A percentile compares a stretch with the other conserved stretches of the same genome.
Evolutionary conservation across 2,329 filamentous ascomycete genomes (phyloP).

Genomic region (Fusarium sp.): DNA sequence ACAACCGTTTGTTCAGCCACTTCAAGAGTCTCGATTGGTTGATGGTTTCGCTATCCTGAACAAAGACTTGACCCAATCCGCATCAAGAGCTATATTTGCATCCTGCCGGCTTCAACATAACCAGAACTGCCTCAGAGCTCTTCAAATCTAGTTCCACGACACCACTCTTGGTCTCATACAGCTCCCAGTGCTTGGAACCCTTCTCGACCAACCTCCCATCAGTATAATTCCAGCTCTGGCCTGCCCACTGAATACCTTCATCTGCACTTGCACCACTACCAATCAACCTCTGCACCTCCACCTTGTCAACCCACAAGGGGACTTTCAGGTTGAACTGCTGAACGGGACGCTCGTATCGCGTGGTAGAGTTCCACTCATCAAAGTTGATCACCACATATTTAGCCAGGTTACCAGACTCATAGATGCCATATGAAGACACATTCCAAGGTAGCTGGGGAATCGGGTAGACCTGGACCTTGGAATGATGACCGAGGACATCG

Average conservation of each 20-base stretch:
- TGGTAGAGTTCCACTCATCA: slow-evolving; percentile 1
- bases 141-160: neutral
- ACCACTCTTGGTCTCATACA: neutral
- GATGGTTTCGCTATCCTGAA: neutral
- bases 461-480: neutral
- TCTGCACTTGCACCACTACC: neutral
- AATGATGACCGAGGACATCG: neutral
- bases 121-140: neutral
- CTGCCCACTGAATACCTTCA: neutral
- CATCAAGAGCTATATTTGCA: neutral
- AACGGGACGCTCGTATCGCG: neutral
- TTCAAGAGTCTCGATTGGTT: neutral
- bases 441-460: neutral
- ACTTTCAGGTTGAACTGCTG: neutral
- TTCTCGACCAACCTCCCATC: neutral
- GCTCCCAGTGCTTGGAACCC: neutral
- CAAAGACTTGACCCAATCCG: neutral
- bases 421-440: neutral
- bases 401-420: neutral
- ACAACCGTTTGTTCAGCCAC: neutral
- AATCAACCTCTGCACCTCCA: neutral
- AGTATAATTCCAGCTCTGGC: slow-evolving; percentile 2
- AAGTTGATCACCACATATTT: neutral
- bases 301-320: neutral
- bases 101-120: neutral